Base-by-base conservation (phyloP, 768 basidiomycete genomes). In the Gloeostereum incarnatum region DNA sequence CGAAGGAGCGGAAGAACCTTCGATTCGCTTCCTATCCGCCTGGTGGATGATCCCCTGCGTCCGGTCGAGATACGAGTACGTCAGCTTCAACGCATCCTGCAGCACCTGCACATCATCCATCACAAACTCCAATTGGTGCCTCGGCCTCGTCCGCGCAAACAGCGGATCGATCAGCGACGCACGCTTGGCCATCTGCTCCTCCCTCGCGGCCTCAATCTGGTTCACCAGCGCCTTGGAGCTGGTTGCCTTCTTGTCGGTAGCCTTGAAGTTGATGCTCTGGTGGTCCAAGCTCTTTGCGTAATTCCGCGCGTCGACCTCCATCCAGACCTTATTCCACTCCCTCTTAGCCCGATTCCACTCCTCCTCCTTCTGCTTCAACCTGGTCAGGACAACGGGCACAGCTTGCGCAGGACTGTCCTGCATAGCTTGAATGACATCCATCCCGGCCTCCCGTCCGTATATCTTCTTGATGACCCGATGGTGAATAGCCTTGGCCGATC, bases 281-380 rank as follows among this genome's bases (percentile, higher is more conserved):
- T 94, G 89, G 55, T 99, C 94, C 50, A 98, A 70, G 37, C 86
- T 83, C 66, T 91, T 92, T 60, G 80, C 74, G 53, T 87, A 97
- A 61, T 98, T 98, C 49, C 87, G 72, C 19, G 88, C 87, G 49
- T 98, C 90, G 20, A 94, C 89, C 61, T 96, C 94, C 36, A 93
- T 66, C 96, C 96, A 99, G 36, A 97, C 86, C 57, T 94, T 88
- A 63, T 97, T 97, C 96, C 96, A 99, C 61, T 96, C 96, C 37
- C 91, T 61, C 56, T 96, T 91, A 13, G 91, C 94, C 16, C 91
- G 73, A 61, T 92, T 96, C 96, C 96, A 99, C 55, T 98, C 94
- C 44, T 91, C 91, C 54, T 98, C 94, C 62, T 98, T 98, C 58
- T 85, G 82, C 63, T 96, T 96, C 42, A 99, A 63, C 5, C 96